Percentiles rank a stretch among this genome's conserved stretches.
These are phyloP conservation scores for Pseudogymnoascus sp. DNA, from an alignment of 2,329 filamentous ascomycete genomes.

Conservation along the genomic window DNA sequence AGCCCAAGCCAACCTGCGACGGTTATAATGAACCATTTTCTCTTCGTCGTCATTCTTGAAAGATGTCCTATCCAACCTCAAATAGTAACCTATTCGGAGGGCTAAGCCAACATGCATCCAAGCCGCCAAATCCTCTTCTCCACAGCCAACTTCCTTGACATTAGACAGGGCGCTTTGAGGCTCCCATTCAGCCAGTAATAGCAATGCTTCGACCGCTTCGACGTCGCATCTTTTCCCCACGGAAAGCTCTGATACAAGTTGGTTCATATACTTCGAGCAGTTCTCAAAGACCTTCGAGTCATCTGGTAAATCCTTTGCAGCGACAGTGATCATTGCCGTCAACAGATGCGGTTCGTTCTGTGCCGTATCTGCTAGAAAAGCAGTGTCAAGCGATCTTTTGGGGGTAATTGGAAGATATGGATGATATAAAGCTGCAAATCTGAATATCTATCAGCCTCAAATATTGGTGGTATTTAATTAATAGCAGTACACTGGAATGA, in stretches of 20 bases:
- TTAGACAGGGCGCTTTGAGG: constrained; percentile 22
- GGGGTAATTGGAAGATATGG: constrained; percentile 63
- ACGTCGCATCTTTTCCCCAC: constrained; percentile 59
- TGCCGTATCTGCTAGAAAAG: constrained; percentile 46
- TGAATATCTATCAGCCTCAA: constrained; percentile 43
- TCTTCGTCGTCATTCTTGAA: constrained; percentile 52
- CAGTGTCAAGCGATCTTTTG: constrained; percentile 46
- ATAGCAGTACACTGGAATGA: neutral
- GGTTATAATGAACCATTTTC: constrained; percentile 50
- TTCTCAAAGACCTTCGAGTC: constrained; percentile 55
- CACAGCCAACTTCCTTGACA: constrained; percentile 53
- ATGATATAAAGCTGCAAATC: constrained; percentile 59
- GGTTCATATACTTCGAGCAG: constrained; percentile 63
- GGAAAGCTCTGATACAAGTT: constrained; percentile 56
- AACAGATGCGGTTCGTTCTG: constrained; percentile 57
- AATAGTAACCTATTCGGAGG: constrained; percentile 60
- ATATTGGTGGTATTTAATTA: neutral
- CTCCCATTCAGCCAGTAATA: constrained; percentile 64
- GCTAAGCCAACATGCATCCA: constrained; percentile 73
- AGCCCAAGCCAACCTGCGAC: constrained; percentile 61
- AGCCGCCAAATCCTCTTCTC: constrained; percentile 64
- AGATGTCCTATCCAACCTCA: constrained; percentile 60
- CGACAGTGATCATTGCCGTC: constrained; percentile 61
- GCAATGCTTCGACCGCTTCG: constrained; percentile 61
- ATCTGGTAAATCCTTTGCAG: constrained; percentile 60